Percentiles rank a stretch among this genome's conserved stretches.
Evolutionary conservation across 768 basidiomycete species (phyloP).

Genomic region (Vararia minispora): DNA sequence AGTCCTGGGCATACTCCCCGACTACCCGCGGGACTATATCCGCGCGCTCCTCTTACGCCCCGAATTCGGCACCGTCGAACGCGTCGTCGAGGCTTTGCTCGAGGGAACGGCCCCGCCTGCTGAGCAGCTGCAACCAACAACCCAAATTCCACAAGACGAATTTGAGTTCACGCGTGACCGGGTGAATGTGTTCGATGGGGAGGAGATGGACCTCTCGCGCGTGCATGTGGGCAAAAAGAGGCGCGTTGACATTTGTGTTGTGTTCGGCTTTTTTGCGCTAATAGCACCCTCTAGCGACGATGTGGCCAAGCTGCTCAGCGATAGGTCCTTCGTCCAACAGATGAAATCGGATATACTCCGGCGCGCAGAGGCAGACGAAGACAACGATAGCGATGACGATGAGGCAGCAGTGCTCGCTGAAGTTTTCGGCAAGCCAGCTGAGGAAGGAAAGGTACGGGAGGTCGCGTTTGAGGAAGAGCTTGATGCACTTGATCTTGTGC

Average conservation of each 20-base stretch:
- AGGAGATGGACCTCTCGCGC: conserved; percentile 50
- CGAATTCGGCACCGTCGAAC: conserved; percentile 42
- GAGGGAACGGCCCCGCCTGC: conserved; percentile 52
- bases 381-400: conserved; percentile 41
- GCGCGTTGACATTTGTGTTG: conserved; percentile 23
- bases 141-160: conserved; percentile 14
- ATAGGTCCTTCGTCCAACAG: conserved; percentile 49
- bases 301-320: conserved; percentile 33
- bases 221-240: conserved; percentile 56
- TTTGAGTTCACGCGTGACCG: conserved; percentile 33
- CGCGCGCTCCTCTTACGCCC: conserved; percentile 41
- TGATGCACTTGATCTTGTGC: conserved; percentile 28
- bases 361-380: conserved; percentile 54
- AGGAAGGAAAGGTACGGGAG: conserved; percentile 15
- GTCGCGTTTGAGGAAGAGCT: conserved; percentile 45
- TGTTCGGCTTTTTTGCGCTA: conserved; percentile 4
- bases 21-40: conserved; percentile 45
- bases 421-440: conserved; percentile 18
- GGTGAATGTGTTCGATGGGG: conserved; percentile 67
- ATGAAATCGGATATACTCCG: conserved; percentile 82
- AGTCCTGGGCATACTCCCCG: conserved; percentile 68
- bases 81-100: conserved; percentile 59
- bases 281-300: conserved; percentile 29
- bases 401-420: conserved; percentile 31
- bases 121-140: conserved; percentile 21